phyloP scores from a whole-genome alignment of 1,284 basidiomycete species.

The Tilletiopsis washingtonensis region DNA sequence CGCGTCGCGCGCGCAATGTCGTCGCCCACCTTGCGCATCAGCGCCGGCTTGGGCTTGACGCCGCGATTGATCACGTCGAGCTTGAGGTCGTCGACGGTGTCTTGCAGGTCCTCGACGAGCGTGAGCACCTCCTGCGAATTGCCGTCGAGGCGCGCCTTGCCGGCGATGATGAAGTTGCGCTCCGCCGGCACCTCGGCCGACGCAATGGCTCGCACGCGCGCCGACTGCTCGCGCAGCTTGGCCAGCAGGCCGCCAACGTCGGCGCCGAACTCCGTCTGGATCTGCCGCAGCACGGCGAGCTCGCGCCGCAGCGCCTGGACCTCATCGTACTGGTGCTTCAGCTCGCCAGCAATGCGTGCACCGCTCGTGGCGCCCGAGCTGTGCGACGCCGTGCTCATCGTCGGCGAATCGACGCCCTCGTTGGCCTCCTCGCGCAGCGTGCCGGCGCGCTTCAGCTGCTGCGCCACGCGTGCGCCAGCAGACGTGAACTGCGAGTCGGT shows the following conservation, averaged over 20 bases:
- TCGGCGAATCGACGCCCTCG: not conserved
- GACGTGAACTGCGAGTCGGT: conserved; percentile 41
- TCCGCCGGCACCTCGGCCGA: conserved; percentile 70
- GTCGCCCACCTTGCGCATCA: conserved; percentile 65
- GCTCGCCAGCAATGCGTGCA: conserved; percentile 52
- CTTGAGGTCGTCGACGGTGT: conserved; percentile 80
- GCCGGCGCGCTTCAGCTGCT: conserved; percentile 30
- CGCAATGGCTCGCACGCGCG: conserved; percentile 72
- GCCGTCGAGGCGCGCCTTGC: conserved; percentile 78
- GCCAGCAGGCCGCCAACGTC: conserved; percentile 78
- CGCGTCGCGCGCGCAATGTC: conserved; percentile 64
- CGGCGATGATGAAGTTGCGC: conserved; percentile 79
- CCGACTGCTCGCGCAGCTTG: conserved; percentile 70
- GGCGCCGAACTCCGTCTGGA: conserved; percentile 85
- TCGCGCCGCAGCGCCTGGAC: conserved; percentile 87
- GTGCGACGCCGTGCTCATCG: not conserved
- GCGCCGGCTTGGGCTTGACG: conserved; percentile 68
- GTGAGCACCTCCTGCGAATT: conserved; percentile 84
- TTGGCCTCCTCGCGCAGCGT: conserved; percentile 3
- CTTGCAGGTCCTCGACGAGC: conserved; percentile 85
- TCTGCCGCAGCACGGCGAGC: conserved; percentile 81
- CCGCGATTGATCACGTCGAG: conserved; percentile 86
- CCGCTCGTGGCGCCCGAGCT: conserved; percentile 4
- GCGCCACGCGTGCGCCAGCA: conserved; percentile 36
- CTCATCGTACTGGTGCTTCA: conserved; percentile 87